Conservation (phyloP, 495 filamentous ascomycete species). For the Xylaria scruposa region DNA sequence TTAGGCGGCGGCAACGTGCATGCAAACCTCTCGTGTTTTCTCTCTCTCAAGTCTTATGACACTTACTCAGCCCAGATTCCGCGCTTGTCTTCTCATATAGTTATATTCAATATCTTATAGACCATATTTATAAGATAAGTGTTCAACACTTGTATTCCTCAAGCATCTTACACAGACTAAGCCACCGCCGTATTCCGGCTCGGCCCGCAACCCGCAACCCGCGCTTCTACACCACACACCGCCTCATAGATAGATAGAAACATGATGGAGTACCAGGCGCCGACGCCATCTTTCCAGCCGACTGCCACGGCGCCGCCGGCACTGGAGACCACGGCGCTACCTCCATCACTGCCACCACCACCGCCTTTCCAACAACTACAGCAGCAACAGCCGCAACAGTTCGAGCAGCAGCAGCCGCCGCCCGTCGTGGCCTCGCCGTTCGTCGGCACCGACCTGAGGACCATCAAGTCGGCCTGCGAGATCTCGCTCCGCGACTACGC, state of each 20-base stretch:
- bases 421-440: conserved; percentile 5
- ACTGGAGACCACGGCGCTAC: not conserved
- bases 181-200: not conserved
- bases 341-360: too few relatives aligned
- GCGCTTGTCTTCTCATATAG: not conserved
- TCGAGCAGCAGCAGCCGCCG: not conserved
- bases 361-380: not conserved
- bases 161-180: not conserved
- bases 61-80: not conserved
- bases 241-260: not conserved
- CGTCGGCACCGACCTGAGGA: conserved; percentile 27
- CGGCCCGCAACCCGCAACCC: not conserved
- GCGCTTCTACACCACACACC: not conserved
- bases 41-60: too few relatives aligned
- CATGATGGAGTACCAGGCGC: conserved; percentile 17
- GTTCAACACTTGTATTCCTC: not conserved
- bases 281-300: conserved; percentile 18
- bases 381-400: not conserved
- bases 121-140: not conserved
- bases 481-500: conserved; percentile 47
- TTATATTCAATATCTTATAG: not conserved
- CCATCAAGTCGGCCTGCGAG: conserved; percentile 38
- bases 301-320: not conserved
- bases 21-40: conserved; percentile 1
- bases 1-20: conserved; percentile 11